Evolutionary conservation across 2,329 filamentous ascomycete species (phyloP).

Genomic region (Sphaceloma murrayae): DNA sequence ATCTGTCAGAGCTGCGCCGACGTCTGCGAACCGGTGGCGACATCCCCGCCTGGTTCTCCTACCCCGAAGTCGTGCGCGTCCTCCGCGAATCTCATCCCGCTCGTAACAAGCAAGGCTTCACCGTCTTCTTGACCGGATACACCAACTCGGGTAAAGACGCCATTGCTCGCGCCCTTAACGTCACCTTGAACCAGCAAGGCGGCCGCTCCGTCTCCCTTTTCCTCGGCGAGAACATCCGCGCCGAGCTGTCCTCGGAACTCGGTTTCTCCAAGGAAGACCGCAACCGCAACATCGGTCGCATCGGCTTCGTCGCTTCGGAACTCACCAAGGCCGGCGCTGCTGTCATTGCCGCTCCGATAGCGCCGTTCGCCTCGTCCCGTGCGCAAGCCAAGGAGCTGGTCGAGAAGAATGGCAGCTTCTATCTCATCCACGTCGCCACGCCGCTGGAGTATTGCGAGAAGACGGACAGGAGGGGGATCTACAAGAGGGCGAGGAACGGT

Average conservation of each 20-base stretch:
- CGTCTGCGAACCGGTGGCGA: conserved; percentile 84
- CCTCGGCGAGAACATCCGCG: conserved; percentile 87
- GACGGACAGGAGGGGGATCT: conserved; percentile 89
- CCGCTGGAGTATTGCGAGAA: conserved; percentile 87
- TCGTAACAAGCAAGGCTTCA: conserved; percentile 88
- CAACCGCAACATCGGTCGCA: conserved; percentile 88
- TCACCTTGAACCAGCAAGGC: conserved; percentile 95
- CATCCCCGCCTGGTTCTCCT: conserved; percentile 99
- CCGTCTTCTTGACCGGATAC: conserved; percentile 94
- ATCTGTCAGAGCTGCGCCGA: conserved; percentile 68
- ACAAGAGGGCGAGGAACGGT: conserved; percentile 69
- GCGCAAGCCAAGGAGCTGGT: conserved; percentile 72
- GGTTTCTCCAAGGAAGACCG: conserved; percentile 92
- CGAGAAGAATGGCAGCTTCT: conserved; percentile 83
- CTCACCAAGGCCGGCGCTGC: conserved; percentile 86
- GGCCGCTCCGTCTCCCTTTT: conserved; percentile 90
- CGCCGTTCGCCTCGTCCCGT: conserved; percentile 75
- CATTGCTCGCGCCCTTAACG: conserved; percentile 87
- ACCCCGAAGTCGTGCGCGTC: conserved; percentile 95
- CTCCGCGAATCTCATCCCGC: conserved; percentile 93
- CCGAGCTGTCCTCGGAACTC: conserved; percentile 86
- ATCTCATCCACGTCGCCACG: conserved; percentile 89
- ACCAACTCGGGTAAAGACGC: conserved; percentile 96
- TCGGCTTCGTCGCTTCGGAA: conserved; percentile 91
- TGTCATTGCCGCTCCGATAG: conserved; percentile 93